phyloP scores from a whole-genome alignment of 805 yeast genomes.

The Middelhovenomyces tepae region DNA sequence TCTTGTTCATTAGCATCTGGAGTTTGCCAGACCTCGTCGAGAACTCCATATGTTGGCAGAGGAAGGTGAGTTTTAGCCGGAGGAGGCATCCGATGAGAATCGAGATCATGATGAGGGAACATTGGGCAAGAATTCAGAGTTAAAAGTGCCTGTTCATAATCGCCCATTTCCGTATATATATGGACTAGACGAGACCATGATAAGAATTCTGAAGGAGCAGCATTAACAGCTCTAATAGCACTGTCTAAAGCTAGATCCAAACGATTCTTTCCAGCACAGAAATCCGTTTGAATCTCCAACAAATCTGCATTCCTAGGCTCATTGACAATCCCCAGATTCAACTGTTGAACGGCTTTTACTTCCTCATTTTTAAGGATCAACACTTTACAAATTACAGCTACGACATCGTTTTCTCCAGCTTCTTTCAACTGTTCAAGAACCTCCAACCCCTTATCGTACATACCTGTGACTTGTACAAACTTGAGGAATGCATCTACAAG shows the following conservation, averaged over 20 bases:
- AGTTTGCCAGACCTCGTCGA: slow-evolving; percentile 38
- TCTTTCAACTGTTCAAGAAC: slow-evolving; percentile 44
- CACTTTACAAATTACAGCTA: slow-evolving; percentile 36
- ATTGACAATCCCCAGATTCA: slow-evolving; percentile 33
- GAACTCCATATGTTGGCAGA: slow-evolving; percentile 45
- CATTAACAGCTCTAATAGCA: slow-evolving; percentile 51
- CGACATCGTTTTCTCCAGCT: slow-evolving; percentile 47
- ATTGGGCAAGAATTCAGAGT: slow-evolving; percentile 72
- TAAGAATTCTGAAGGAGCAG: slow-evolving; percentile 69
- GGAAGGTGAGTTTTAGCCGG: slow-evolving; percentile 41
- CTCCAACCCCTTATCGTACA: slow-evolving; percentile 51
- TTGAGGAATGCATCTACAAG: slow-evolving; percentile 67
- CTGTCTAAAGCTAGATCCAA: slow-evolving; percentile 47
- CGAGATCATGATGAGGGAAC: slow-evolving; percentile 41
- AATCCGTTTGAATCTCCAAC: slow-evolving; percentile 54
- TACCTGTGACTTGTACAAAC: slow-evolving; percentile 55
- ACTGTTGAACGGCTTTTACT: slow-evolving; percentile 37
- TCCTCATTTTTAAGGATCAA: slow-evolving; percentile 36
- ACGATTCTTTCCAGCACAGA: slow-evolving; percentile 46
- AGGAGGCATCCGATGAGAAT: slow-evolving; percentile 35
- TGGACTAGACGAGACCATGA: slow-evolving; percentile 62
- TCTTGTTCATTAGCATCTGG: slow-evolving; percentile 26
- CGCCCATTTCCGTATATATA: slow-evolving; percentile 47
- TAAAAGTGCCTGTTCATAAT: slow-evolving; percentile 51
- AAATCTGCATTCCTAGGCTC: slow-evolving; percentile 51